phyloP scores from a whole-genome alignment of 2,329 filamentous ascomycete species.

The Tolypocladium ovalisporum region DNA sequence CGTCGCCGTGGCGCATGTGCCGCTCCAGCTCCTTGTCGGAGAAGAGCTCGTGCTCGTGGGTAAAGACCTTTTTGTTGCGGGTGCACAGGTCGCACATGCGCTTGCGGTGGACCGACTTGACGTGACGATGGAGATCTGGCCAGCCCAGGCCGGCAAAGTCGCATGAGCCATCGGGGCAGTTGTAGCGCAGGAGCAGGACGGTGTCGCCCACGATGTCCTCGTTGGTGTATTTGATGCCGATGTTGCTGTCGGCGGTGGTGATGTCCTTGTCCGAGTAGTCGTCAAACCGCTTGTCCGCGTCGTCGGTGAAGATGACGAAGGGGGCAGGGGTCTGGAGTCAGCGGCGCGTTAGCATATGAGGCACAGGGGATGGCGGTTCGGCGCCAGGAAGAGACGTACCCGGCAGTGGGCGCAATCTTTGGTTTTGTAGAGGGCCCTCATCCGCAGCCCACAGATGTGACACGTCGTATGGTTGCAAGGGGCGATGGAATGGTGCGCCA shows the following conservation, averaged over 20 bases:
- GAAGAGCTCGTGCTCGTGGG: slow-evolving; percentile 93
- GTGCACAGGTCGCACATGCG: slow-evolving; percentile 87
- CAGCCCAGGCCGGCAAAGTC: slow-evolving; percentile 67
- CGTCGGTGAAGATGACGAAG: slow-evolving; percentile 87
- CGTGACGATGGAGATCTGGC: slow-evolving; percentile 58
- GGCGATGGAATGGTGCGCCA: slow-evolving; percentile 77
- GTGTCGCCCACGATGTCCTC: slow-evolving; percentile 88
- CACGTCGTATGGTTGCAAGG: slow-evolving; percentile 96
- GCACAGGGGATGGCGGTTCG: background rate
- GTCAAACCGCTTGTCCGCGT: slow-evolving; percentile 69
- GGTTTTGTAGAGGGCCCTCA: slow-evolving; percentile 91
- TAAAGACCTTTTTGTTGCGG: slow-evolving; percentile 94
- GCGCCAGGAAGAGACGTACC: slow-evolving; percentile 36
- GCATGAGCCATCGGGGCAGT: slow-evolving; percentile 76
- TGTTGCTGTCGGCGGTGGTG: slow-evolving; percentile 66
- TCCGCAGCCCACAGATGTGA: slow-evolving; percentile 84
- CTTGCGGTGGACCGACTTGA: slow-evolving; percentile 71
- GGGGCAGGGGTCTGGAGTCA: slow-evolving; percentile 49
- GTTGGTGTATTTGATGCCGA: slow-evolving; percentile 86
- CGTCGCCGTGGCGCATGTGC: slow-evolving; percentile 86
- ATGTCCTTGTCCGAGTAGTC: slow-evolving; percentile 70
- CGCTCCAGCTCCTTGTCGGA: slow-evolving; percentile 67
- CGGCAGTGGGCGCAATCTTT: slow-evolving; percentile 95
- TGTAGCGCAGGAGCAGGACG: slow-evolving; percentile 77
- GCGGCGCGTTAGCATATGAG: slow-evolving; percentile 8